Conservation (phyloP, 2,329 filamentous ascomycete genomes). For the Fusarium sp. region DNA sequence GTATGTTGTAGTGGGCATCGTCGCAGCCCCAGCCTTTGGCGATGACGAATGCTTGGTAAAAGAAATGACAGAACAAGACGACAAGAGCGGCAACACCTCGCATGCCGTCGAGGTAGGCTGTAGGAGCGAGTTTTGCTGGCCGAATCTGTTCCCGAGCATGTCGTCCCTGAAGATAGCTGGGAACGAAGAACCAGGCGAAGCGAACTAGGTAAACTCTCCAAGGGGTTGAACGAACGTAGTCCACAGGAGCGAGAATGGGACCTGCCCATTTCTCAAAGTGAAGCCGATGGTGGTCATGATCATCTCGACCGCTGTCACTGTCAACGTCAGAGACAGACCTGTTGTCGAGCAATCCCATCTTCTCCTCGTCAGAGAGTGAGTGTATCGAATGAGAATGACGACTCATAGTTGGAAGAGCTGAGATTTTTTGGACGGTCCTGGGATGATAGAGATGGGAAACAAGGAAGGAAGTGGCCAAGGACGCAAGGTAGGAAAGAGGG, state of each 20-base stretch:
- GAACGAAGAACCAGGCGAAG: slow-evolving; percentile 59
- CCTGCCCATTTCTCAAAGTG: slow-evolving; percentile 49
- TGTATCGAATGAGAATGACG: slow-evolving; percentile 51
- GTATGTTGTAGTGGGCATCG: slow-evolving; percentile 57
- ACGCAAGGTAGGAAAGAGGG: slow-evolving; percentile 6
- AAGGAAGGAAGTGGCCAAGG: slow-evolving; percentile 9
- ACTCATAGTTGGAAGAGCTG: slow-evolving; percentile 51
- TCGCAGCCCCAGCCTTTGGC: slow-evolving; percentile 62
- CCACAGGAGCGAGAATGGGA: slow-evolving; percentile 46
- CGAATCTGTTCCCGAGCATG: slow-evolving; percentile 56
- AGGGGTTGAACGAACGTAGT: slow-evolving; percentile 49
- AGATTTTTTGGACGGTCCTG: slow-evolving; percentile 2
- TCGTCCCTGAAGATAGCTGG: slow-evolving; percentile 63
- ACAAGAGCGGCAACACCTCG: slow-evolving; percentile 66
- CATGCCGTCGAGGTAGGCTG: slow-evolving; percentile 69
- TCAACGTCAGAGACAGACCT: slow-evolving; percentile 57
- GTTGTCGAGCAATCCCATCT: slow-evolving; percentile 59
- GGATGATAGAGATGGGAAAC: not conserved
- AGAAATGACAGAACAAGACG: slow-evolving; percentile 69
- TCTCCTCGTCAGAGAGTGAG: slow-evolving; percentile 58
- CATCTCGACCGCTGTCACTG: slow-evolving; percentile 54
- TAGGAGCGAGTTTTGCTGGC: slow-evolving; percentile 60
- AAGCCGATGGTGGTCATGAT: slow-evolving; percentile 52
- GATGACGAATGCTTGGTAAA: slow-evolving; percentile 64
- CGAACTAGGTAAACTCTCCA: slow-evolving; percentile 55